These are phyloP conservation scores for Rhizopogon hawkerae DNA, from an alignment of 1,284 basidiomycete genomes.

Conservation along the genomic window DNA sequence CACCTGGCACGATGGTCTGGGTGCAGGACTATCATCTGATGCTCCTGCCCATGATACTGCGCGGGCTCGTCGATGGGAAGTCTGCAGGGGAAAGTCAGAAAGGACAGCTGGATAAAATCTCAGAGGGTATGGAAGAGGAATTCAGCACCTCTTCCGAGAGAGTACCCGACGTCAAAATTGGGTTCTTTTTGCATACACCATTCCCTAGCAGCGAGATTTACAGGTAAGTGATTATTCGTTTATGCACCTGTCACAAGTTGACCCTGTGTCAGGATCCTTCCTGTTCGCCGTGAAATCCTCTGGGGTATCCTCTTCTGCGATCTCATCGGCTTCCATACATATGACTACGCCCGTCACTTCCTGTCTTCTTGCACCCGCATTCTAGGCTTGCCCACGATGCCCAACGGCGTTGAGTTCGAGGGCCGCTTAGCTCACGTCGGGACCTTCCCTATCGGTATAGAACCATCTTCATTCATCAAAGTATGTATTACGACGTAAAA, in stretches of 20 bases:
- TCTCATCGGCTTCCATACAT: conserved; percentile 98
- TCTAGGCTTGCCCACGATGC: conserved; percentile 92
- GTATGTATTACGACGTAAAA: conserved; percentile 29
- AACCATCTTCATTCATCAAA: conserved; percentile 86
- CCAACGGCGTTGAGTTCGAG: conserved; percentile 95
- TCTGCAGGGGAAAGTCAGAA: conserved; percentile 55
- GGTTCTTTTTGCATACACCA: conserved; percentile 97
- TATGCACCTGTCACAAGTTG: conserved; percentile 9
- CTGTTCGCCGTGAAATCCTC: conserved; percentile 93
- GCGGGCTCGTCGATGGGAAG: conserved; percentile 76
- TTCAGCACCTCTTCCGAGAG: conserved; percentile 31
- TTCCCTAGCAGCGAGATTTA: conserved; percentile 99
- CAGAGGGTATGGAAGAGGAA: conserved; percentile 63
- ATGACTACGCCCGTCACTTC: conserved; percentile 99
- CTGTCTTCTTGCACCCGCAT: conserved; percentile 97
- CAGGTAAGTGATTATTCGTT: conserved; percentile 46
- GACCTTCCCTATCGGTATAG: conserved; percentile 98
- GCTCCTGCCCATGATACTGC: conserved; percentile 92
- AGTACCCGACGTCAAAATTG: conserved; percentile 75
- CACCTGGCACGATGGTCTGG: conserved; percentile 92
- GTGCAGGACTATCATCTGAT: conserved; percentile 98
- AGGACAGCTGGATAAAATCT: conserved; percentile 66
- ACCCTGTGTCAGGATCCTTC: conserved; percentile 64
- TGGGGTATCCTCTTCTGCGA: conserved; percentile 95
- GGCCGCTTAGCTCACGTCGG: conserved; percentile 94